phyloP scores from a whole-genome alignment of 805 yeast species.

The Saccharomycopsis fermentans region DNA sequence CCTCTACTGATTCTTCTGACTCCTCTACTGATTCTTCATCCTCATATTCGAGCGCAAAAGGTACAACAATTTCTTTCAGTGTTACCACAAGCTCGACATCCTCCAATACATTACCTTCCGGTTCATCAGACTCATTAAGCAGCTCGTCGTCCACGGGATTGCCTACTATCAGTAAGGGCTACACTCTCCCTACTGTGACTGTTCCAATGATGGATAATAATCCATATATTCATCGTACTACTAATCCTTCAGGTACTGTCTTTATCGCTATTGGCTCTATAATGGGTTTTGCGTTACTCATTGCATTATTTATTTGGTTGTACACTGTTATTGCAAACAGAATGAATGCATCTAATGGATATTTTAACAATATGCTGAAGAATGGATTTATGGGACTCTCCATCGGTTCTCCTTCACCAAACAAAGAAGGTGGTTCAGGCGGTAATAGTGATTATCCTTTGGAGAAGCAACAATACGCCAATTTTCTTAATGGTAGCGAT shows the following conservation, averaged over 20 bases:
- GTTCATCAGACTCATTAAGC: neutral
- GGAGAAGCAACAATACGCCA: neutral
- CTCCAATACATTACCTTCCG: constrained; percentile 1
- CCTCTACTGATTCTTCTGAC: neutral
- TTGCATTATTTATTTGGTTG: constrained; percentile 7
- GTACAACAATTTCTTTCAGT: neutral
- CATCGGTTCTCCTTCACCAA: neutral
- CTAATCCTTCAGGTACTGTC: constrained; percentile 64
- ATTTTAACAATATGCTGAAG: constrained; percentile 5
- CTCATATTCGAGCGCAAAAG: neutral
- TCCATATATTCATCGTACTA: constrained; percentile 49
- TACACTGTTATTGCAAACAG: constrained; percentile 4
- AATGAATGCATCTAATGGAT: constrained; percentile 12
- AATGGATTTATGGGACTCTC: neutral
- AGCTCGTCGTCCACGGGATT: neutral
- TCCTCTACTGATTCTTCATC: neutral
- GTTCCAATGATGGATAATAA: constrained; percentile 51
- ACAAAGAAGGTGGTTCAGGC: neutral
- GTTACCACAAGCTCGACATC: neutral
- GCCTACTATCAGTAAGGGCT: constrained; percentile 2
- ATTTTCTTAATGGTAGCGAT: neutral
- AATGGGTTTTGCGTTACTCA: constrained; percentile 42
- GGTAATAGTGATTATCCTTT: neutral
- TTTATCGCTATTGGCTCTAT: constrained; percentile 73
- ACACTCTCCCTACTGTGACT: constrained; percentile 25